These are phyloP conservation scores for Eudorina sp. DNA, from an alignment of 139 green algal species.

Conservation along the genomic window DNA sequence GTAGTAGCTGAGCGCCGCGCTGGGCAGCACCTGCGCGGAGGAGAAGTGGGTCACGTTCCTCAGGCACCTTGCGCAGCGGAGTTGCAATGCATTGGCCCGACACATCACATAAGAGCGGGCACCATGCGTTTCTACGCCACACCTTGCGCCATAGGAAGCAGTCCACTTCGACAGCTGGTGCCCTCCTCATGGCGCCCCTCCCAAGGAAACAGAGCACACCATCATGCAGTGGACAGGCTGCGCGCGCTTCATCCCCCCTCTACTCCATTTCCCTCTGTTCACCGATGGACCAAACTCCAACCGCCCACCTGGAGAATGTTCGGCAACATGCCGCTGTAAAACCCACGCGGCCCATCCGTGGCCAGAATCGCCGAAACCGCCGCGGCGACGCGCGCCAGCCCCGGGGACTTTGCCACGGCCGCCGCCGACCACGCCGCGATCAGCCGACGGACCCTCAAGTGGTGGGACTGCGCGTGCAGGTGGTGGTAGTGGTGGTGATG, in stretches of 20 bases:
- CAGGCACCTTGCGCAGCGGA: too few relatives aligned
- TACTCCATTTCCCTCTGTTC: too few relatives aligned
- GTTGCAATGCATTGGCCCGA: too few relatives aligned
- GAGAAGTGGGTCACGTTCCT: too few relatives aligned
- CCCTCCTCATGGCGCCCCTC: too few relatives aligned
- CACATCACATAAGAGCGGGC: too few relatives aligned
- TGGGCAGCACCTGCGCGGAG: slow-evolving; percentile 69
- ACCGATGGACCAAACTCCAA: background rate
- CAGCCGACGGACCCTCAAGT: background rate
- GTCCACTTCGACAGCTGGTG: too few relatives aligned
- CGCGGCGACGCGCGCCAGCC: slow-evolving; percentile 23
- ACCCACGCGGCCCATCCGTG: slow-evolving; percentile 61
- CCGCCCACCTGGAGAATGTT: slow-evolving; percentile 65
- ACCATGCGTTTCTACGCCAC: too few relatives aligned
- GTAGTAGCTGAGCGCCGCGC: slow-evolving; percentile 74
- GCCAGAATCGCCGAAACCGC: slow-evolving; percentile 50
- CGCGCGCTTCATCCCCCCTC: too few relatives aligned
- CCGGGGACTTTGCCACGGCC: background rate
- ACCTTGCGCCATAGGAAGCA: too few relatives aligned
- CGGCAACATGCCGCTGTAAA: slow-evolving; percentile 70
- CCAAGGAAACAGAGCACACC: too few relatives aligned
- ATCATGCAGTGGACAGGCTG: too few relatives aligned
- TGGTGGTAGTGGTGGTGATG: background rate
- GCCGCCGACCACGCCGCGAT: background rate
- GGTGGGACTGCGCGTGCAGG: background rate